A percentile compares a stretch with the other conserved stretches of the same genome.
Conservation (phyloP, 768 basidiomycete genomes). For the Leccinum obscurum region DNA sequence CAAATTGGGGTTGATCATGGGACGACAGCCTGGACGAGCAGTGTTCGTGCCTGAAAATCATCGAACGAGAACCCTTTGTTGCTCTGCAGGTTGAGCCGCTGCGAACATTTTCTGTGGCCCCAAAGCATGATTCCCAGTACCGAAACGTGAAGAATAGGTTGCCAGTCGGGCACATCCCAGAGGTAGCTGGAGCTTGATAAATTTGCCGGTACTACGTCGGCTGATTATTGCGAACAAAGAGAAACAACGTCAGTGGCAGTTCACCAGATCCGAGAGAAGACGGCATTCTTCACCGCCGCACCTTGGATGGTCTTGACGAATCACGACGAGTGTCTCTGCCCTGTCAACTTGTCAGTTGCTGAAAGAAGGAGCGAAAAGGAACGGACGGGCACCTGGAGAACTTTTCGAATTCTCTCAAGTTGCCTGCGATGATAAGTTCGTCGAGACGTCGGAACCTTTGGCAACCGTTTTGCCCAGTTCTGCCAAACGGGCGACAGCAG, state of each 20-base stretch:
- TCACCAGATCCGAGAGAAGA: constrained; percentile 86
- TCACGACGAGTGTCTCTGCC: constrained; percentile 81
- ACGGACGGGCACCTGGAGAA: constrained; percentile 60
- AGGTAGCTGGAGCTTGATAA: constrained; percentile 84
- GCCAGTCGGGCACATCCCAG: constrained; percentile 73
- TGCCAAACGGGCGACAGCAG: constrained; percentile 84
- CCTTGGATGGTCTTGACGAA: constrained; percentile 83
- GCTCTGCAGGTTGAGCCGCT: constrained; percentile 87
- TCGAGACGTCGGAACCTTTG: constrained; percentile 76
- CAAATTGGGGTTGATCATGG: constrained; percentile 13
- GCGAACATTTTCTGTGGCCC: constrained; percentile 79
- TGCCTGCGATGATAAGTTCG: constrained; percentile 66
- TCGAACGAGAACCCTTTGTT: constrained; percentile 89
- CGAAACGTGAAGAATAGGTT: constrained; percentile 92
- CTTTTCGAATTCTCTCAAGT: constrained; percentile 78
- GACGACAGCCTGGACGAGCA: constrained; percentile 86
- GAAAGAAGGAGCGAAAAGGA: neutral
- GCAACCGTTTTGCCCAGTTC: constrained; percentile 44
- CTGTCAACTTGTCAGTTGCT: constrained; percentile 37
- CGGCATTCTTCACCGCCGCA: constrained; percentile 54
- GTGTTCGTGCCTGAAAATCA: constrained; percentile 69
- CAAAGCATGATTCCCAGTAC: constrained; percentile 42
- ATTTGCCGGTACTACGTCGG: constrained; percentile 84
- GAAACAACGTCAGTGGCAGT: constrained; percentile 72
- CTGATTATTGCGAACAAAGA: constrained; percentile 82